Base-by-base conservation (phyloP, 2,329 filamentous ascomycete genomes). In the Mycosphaerella arachidis region DNA sequence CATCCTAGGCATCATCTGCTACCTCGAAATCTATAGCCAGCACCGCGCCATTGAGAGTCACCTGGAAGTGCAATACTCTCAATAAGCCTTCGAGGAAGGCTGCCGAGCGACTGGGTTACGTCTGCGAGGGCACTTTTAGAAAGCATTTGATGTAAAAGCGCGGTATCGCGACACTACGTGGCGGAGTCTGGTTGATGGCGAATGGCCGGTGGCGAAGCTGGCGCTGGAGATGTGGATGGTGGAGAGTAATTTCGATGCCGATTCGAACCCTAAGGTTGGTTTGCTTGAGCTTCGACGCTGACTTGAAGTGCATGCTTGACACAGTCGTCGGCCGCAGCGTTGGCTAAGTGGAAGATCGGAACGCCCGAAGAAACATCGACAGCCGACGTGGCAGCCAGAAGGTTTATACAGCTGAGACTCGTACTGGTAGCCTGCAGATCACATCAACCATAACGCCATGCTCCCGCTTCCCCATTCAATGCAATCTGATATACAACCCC, bases 1-100 rank as follows among this genome's bases (percentile, higher is more conserved):
- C 18, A 33, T 53, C 24, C 68, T 81, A 0, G 82, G 82, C 0
- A 71, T 80, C 33, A 62, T 76, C 6, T 65, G 66, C 4, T 66
- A 79, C 58, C 72, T 86, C 65, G 77, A 77, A 56, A 80, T 84
- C 53, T 74, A 78, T 4, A 75, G 80, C 0, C 63, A 67, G 0
- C 76, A 86, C 57, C 76, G 79, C 1, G 74, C 76, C 24, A 72
- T 87, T 0, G 86, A 88, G 86, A 7, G 79, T 86, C 4, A 85
- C 87, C 70, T 88, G 86, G 85, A 88, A 88, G 66, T 84, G 83
- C 56, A 80, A 88, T 67, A 65, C 76, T 16, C 72, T 84, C 10
- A 88, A 88, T 67, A 74, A 66, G 37, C 75, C 79, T 0, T 86
- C 83, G 48, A 73, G 77, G 13, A 73, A 78, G 4, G 85, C 86